A percentile compares a stretch with the other conserved stretches of the same genome.
phyloP scores from a whole-genome alignment of 805 yeast genomes.

The Candida palmyrensis region DNA sequence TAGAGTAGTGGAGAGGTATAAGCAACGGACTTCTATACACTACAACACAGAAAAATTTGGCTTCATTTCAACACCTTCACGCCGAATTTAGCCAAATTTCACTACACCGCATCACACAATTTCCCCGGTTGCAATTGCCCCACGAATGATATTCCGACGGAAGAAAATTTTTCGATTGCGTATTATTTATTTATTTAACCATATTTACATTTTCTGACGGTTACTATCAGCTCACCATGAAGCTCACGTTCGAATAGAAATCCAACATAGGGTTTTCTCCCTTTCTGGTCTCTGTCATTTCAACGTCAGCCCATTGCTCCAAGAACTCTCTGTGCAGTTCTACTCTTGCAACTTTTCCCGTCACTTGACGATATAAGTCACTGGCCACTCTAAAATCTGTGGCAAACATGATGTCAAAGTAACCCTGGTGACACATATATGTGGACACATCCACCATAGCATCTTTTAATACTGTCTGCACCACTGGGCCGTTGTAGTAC shows the following conservation, averaged over 20 bases:
- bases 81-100: too few species aligned
- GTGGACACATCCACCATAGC: conserved; percentile 66
- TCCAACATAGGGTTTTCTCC: conserved; percentile 86
- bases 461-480: conserved; percentile 67
- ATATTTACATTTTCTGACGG: neutral
- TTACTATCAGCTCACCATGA: conserved; percentile 40
- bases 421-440: conserved; percentile 82
- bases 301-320: conserved; percentile 64
- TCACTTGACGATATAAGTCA: conserved; percentile 57
- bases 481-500: conserved; percentile 65
- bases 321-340: conserved; percentile 62
- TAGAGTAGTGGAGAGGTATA: too few species aligned
- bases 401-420: conserved; percentile 82
- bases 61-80: too few species aligned
- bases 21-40: too few species aligned
- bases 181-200: neutral
- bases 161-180: too few species aligned
- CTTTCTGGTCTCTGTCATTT: conserved; percentile 59
- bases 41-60: too few species aligned
- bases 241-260: conserved; percentile 70
- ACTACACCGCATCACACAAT: too few species aligned
- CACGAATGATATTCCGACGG: too few species aligned
- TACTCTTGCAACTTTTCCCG: conserved; percentile 53
- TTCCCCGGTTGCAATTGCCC: too few species aligned
- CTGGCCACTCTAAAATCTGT: conserved; percentile 65